Base-by-base conservation (phyloP, 2,329 filamentous ascomycete species). In the Chrysosporium keratinophilum region DNA sequence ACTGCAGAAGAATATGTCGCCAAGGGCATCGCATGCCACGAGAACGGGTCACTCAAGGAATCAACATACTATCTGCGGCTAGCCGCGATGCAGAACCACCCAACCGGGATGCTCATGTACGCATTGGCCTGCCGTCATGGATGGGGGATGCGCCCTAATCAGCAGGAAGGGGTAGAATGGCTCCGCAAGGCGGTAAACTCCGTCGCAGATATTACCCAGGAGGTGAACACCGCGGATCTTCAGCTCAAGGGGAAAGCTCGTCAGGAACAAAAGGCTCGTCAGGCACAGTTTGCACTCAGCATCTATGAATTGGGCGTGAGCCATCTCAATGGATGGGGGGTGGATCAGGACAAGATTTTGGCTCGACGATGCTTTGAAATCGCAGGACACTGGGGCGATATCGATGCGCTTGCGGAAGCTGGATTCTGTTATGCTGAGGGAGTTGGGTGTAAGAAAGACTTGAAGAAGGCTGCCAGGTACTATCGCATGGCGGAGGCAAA, bases 291-390 rank as follows among this genome's bases (percentile, higher is more conserved):
- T 68, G 93, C 91, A 0, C 77, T 97, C 43, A 93, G 89, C 63
- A 90, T 97, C 52, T 98, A 98, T 63, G 93, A 98, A 71, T 77
- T 98, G 20, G 93, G 93, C 2, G 89, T 96, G 23, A 95, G 88
- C 66, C 91, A 97, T 66, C 89, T 96, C 82, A 96, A 98, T 63
- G 93, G 93, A 4, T 98, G 93, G 93, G 93, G 93, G 14, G 94
- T 95, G 39, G 83, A 91, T 61, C 89, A 95, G 69, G 93, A 98
- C 66, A 95, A 93, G 67, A 73, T 80, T 4, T 78, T 97, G 56
- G 93, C 89, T 0, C 71, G 98, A 63, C 80, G 89, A 51, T 98
- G 93, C 67, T 98, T 96, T 66, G 93, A 98, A 69, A 95, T 97
- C 62, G 93, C 93, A 41, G 91, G 88, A 50, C 85, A 80, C 59